Conservation (phyloP, 1,284 basidiomycete genomes). For the Ceratobasidium sp. region DNA sequence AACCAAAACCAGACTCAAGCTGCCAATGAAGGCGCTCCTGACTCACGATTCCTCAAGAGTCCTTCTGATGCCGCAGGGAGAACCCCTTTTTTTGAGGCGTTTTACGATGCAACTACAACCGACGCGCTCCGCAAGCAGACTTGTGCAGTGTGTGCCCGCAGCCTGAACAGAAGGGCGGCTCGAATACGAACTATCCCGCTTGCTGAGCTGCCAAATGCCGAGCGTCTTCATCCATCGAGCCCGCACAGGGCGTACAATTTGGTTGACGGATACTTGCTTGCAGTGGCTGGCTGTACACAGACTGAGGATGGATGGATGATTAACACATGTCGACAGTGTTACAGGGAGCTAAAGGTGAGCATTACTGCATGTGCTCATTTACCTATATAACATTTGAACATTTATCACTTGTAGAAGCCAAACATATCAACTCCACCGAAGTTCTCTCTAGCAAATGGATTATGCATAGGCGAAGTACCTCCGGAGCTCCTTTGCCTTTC, state of each 20-base stretch:
- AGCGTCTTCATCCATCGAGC: neutral
- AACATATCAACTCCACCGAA: slow-evolving; percentile 44
- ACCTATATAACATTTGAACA: neutral
- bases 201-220: neutral
- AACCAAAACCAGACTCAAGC: too few relatives aligned
- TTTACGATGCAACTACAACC: neutral
- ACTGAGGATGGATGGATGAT: neutral
- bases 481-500: slow-evolving; percentile 53
- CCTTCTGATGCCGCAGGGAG: too few relatives aligned
- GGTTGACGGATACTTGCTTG: neutral
- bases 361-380: neutral
- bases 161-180: neutral
- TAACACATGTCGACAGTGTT: neutral
- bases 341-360: neutral
- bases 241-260: neutral
- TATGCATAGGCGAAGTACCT: slow-evolving; percentile 59
- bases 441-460: slow-evolving; percentile 56
- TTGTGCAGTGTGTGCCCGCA: neutral
- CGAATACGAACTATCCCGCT: neutral
- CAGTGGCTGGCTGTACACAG: neutral
- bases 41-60: too few relatives aligned
- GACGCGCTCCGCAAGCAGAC: neutral
- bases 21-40: too few relatives aligned
- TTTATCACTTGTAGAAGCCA: neutral
- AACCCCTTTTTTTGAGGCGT: too few relatives aligned